Conservation (phyloP, 2,329 filamentous ascomycete species). For the Leptographium radiaticola region DNA sequence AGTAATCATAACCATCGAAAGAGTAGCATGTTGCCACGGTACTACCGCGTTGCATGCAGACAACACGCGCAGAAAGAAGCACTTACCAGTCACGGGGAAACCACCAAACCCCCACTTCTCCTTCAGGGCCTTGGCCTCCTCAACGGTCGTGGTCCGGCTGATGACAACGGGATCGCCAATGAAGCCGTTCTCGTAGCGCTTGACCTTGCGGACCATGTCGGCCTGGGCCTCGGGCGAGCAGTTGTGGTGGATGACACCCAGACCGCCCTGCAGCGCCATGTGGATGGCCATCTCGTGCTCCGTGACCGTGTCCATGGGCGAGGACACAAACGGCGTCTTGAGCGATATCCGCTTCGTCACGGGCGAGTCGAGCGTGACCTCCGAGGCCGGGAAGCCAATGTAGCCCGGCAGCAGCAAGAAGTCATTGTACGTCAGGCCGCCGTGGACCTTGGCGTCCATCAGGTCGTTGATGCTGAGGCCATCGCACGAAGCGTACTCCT, state of each 20-base stretch:
- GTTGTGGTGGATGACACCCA: conserved; percentile 98
- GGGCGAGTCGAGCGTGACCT: conserved; percentile 77
- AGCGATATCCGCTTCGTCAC: conserved; percentile 91
- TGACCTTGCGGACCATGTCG: conserved; percentile 98
- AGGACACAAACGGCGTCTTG: conserved; percentile 94
- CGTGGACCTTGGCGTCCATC: conserved; percentile 81
- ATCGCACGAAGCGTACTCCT: conserved; percentile 69
- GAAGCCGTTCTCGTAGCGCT: conserved; percentile 98
- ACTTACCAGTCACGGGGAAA: conserved; percentile 95
- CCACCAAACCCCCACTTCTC: conserved; percentile 98
- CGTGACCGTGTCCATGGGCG: conserved; percentile 98
- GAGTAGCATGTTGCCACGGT: neutral
- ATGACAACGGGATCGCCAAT: conserved; percentile 94
- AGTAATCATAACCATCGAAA: conserved; percentile 57
- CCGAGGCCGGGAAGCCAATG: conserved; percentile 91
- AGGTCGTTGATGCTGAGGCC: conserved; percentile 78
- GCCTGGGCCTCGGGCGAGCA: conserved; percentile 95
- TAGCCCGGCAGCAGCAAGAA: conserved; percentile 94
- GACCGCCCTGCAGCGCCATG: conserved; percentile 77
- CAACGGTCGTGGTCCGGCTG: conserved; percentile 73
- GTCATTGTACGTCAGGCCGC: conserved; percentile 96
- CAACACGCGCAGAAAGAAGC: conserved; percentile 2
- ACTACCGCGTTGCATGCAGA: neutral
- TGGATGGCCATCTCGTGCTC: conserved; percentile 99
- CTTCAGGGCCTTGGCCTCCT: conserved; percentile 82